Conservation (phyloP, 2,329 filamentous ascomycete species). For the Colletotrichum cuscutae region DNA sequence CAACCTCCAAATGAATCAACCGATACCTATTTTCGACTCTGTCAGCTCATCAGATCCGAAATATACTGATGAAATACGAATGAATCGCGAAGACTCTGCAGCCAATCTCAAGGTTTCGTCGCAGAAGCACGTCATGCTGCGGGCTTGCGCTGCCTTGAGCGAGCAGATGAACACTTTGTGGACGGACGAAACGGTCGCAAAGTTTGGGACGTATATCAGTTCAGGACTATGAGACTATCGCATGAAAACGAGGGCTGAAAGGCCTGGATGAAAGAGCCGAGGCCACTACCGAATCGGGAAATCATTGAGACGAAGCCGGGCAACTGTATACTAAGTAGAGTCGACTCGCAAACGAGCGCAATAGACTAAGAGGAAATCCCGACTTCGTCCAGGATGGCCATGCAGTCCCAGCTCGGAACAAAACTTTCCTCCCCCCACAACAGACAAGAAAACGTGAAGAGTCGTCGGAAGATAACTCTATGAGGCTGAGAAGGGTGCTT, state of each 20-base stretch:
- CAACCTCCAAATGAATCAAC: not conserved
- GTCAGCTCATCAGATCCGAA: conserved; percentile 19
- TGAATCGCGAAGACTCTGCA: not conserved
- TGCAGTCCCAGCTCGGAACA: conserved; percentile 9
- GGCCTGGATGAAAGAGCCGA: not conserved
- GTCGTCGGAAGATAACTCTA: conserved; percentile 32
- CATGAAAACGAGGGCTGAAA: not conserved
- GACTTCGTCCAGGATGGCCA: conserved; percentile 8
- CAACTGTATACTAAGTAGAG: not conserved
- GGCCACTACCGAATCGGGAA: conserved; percentile 2
- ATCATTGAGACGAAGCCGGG: conserved; percentile 14
- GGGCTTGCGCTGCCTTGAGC: conserved; percentile 12
- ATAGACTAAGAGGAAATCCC: not conserved
- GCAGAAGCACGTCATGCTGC: conserved; percentile 16
- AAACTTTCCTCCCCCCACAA: conserved; percentile 8
- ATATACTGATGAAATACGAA: not conserved
- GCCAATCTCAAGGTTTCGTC: not conserved
- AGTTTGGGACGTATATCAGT: conserved; percentile 17
- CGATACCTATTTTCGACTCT: conserved; percentile 8
- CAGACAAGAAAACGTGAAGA: conserved; percentile 21
- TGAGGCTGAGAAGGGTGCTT: conserved; percentile 13
- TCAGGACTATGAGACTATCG: conserved; percentile 5
- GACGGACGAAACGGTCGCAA: conserved; percentile 28
- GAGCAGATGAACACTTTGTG: conserved; percentile 31
- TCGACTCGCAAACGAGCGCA: not conserved